phyloP scores from a whole-genome alignment of 148 eudicot genomes.

The Spergularia bocconei region DNA sequence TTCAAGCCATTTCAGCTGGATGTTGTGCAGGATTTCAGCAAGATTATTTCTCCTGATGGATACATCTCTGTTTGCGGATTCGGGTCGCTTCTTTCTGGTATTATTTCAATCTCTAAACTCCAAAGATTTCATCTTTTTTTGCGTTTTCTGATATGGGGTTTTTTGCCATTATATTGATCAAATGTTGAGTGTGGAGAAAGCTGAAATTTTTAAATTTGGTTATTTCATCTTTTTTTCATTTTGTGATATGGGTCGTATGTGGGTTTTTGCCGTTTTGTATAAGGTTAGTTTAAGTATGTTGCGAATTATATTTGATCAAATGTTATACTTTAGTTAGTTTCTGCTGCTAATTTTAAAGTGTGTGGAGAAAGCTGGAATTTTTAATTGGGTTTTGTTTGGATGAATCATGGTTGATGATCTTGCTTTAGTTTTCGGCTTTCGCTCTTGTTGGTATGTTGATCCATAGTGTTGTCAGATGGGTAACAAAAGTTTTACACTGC shows the following conservation, averaged over 20 bases:
- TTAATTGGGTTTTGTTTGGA: background rate
- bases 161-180: background rate
- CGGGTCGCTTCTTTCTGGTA: slow-evolving; percentile 97
- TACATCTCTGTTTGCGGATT: slow-evolving; percentile 79
- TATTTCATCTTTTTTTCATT: no score
- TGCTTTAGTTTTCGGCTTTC: no score
- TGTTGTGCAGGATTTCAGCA: slow-evolving; percentile 56
- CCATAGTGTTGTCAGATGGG: background rate
- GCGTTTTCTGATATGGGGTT: background rate
- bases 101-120: background rate
- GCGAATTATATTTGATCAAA: background rate
- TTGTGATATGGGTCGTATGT: no score
- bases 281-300: background rate
- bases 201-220: background rate
- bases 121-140: slow-evolving; percentile 16
- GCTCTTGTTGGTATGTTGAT: no score
- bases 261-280: no score
- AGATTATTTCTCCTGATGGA: slow-evolving; percentile 52
- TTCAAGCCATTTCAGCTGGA: slow-evolving; percentile 41
- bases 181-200: background rate
- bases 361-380: background rate
- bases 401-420: no score
- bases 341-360: background rate
- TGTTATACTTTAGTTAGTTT: background rate
- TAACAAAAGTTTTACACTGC: no score